Evolutionary conservation across 1,284 basidiomycete species (phyloP).

Genomic region (Rhodotorula glutinis): DNA sequence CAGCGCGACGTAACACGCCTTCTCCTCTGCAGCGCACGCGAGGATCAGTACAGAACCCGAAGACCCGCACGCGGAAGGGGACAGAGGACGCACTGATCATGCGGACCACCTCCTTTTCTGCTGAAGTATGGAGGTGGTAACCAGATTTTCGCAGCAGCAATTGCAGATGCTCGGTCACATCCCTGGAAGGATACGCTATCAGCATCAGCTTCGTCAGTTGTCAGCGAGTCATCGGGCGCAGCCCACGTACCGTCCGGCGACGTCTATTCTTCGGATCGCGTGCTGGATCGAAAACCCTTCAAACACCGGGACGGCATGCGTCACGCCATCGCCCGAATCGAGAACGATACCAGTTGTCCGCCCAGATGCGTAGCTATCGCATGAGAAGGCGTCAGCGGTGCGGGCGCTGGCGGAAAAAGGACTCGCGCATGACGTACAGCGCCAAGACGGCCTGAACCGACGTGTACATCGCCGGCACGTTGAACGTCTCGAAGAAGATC

Average conservation of each 20-base stretch:
- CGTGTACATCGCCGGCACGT: conserved; percentile 95
- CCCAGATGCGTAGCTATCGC: conserved; percentile 89
- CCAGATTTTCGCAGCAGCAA: conserved; percentile 89
- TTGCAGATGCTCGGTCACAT: conserved; percentile 95
- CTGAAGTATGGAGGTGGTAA: conserved; percentile 91
- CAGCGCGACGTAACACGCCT: conserved; percentile 89
- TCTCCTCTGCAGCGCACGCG: conserved; percentile 61
- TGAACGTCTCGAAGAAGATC: conserved; percentile 99
- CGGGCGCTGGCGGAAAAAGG: too few species aligned
- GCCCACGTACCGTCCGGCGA: conserved; percentile 75
- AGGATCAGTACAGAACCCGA: too few species aligned
- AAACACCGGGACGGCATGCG: conserved; percentile 97
- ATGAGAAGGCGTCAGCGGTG: too few species aligned
- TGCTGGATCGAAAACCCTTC: conserved; percentile 99
- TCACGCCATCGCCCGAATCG: conserved; percentile 98
- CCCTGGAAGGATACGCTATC: conserved; percentile 56
- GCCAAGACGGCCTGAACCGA: conserved; percentile 96
- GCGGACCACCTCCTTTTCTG: conserved; percentile 93
- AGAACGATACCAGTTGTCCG: conserved; percentile 97
- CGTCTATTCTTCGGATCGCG: conserved; percentile 90
- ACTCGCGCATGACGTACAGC: conserved; percentile 59
- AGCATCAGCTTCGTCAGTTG: neutral
- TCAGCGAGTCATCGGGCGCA: conserved; percentile 27
- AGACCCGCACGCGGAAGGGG: neutral
- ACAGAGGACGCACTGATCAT: conserved; percentile 65